Evolutionary conservation across 495 filamentous ascomycete species (phyloP), one percentile per base, ranked within the genome.

Genomic region (Trichoderma virens): DNA sequence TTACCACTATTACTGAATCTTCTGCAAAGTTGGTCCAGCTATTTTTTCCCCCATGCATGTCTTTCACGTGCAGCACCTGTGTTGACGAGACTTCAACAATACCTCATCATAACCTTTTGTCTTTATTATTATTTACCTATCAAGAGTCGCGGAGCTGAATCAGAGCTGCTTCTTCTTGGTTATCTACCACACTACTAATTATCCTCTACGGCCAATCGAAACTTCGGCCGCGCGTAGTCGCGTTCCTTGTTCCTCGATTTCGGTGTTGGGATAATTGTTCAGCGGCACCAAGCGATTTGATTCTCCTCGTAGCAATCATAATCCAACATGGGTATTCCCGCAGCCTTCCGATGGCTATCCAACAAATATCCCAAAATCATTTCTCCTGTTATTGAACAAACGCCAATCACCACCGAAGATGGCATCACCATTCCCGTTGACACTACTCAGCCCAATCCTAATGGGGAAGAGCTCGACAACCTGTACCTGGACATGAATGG

Each of bases 401-500:
- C 83, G 65, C 86, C 93, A 16, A 79, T 87, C 60, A 84, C 86
- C 63, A 80, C 97, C 70, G 82, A 83, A 47, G 86, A 93, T 80
- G 93, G 91, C 67, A 79, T 86, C 43, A 82, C 86, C 67, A 85
- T 96, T 35, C 95, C 94, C 2, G 84, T 98, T 47, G 92, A 98
- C 70, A 83, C 81, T 23, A 89, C 87, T n/a, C 77, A 82, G 31
- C 86, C 90, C 2, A 99, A 99, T 74, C 94, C 94, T 6, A 99
- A 99, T 78, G 93, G 92, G 74, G 94, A 97, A 75, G 93, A 98
- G 73, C 90, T 93, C 70, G 93, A 99, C 75, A 99, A 98, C 71
- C 82, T 99, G 3, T 99, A 98, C 71, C 85, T 99, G 62, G 94
- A 99, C 72, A 98, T 99, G 94, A 99, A 99, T 78, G 94, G 94